Percentiles rank a stretch among this genome's conserved stretches.
These are phyloP conservation scores for Acanthamoeba healyi DNA, from an alignment of 208 protist genomes.

Conservation along the genomic window DNA sequence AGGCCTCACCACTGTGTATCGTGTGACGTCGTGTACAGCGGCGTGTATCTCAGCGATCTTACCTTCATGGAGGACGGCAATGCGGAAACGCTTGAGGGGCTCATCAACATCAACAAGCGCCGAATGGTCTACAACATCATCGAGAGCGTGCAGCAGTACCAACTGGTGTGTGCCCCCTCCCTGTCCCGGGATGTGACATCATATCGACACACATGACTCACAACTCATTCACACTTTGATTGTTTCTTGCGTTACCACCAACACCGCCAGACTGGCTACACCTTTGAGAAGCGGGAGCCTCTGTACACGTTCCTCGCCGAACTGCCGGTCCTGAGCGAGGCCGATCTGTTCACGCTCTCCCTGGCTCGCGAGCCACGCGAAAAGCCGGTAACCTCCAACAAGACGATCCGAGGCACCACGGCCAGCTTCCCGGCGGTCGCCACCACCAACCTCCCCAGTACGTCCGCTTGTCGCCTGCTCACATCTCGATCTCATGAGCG, in stretches of 20 bases:
- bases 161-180: conserved; percentile 65
- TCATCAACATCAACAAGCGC: conserved; percentile 79
- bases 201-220: no score
- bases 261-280: conserved; percentile 34
- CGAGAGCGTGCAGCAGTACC: conserved; percentile 68
- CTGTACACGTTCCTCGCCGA: conserved; percentile 61
- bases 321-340: conserved; percentile 53
- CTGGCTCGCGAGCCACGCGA: conserved; percentile 60
- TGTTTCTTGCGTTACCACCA: no score
- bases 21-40: conserved; percentile 66
- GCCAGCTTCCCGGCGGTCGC: not conserved
- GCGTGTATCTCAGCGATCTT: conserved; percentile 87
- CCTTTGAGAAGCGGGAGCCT: conserved; percentile 31
- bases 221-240: no score
- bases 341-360: conserved; percentile 69
- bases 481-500: no score
- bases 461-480: no score
- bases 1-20: no score
- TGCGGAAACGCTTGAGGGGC: conserved; percentile 74
- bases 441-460: no score
- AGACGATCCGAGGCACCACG: not conserved
- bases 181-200: not conserved
- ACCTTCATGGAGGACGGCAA: conserved; percentile 90
- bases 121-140: conserved; percentile 68
- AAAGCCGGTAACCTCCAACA: not conserved